Evolutionary conservation across 352 stramenopile species (phyloP).

Genomic region (Globisporangium viniferum): DNA sequence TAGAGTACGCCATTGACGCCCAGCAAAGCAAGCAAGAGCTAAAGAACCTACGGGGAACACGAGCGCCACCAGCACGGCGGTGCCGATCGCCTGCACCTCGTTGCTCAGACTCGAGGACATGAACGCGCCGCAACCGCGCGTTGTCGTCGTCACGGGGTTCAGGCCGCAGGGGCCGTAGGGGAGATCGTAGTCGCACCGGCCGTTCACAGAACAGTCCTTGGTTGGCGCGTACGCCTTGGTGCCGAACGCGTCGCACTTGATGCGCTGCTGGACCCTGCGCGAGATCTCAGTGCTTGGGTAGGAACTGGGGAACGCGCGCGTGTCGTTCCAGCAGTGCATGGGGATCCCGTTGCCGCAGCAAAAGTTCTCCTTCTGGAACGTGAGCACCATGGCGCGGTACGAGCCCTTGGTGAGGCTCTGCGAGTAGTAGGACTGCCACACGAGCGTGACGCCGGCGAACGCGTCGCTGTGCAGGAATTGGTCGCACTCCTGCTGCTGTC

Average conservation of each 20-base stretch:
- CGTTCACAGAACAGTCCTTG: constrained; percentile 38
- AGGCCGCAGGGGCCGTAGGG: constrained; percentile 57
- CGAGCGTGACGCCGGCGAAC: constrained; percentile 58
- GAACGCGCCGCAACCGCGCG: constrained; percentile 54
- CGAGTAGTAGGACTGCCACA: constrained; percentile 74
- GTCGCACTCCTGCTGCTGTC: constrained; percentile 38
- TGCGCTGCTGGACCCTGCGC: constrained; percentile 23
- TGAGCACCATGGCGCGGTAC: constrained; percentile 55
- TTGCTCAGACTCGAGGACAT: constrained; percentile 35
- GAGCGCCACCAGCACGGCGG: constrained; percentile 31
- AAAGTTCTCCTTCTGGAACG: constrained; percentile 58
- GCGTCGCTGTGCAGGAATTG: constrained; percentile 52
- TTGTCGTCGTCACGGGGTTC: constrained; percentile 45
- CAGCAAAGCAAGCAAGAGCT: background rate
- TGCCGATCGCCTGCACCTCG: constrained; percentile 45
- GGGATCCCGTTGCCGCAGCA: constrained; percentile 69
- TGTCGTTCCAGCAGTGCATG: constrained; percentile 43
- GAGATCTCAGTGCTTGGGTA: constrained; percentile 33
- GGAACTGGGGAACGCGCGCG: constrained; percentile 40
- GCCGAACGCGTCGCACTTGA: constrained; percentile 25
- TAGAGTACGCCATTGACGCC: too few species aligned
- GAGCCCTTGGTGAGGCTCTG: constrained; percentile 38
- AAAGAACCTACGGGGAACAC: constrained; percentile 44
- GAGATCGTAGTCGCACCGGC: constrained; percentile 54
- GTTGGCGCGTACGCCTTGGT: constrained; percentile 40